Base-by-base conservation (phyloP, 345 rosid genomes). In the thale cress (Arabidopsis thaliana) region DNA sequence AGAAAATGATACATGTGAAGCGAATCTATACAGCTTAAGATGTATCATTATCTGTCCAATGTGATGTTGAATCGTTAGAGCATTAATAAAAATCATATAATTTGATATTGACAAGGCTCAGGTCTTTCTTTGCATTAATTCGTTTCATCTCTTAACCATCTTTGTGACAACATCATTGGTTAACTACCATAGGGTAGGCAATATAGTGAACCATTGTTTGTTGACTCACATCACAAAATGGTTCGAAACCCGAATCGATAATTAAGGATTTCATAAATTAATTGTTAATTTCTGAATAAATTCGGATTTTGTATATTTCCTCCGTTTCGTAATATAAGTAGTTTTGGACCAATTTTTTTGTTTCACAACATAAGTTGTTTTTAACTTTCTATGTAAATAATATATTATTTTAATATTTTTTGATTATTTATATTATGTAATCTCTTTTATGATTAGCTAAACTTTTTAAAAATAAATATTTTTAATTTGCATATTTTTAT, bases 1-100 rank as follows among this genome's bases (percentile, higher is more conserved):
- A 85, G 79, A 80, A 46, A 16, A 85, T 89, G 72, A 89, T 80
- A 84, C 90, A 87, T 59, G 92, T 91, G 60, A 82, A 91, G 81
- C 84, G 79, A 77, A 89, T 91, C 53, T 91, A 79, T 60, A 86
- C 59, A 0, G 73, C 32, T 25, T 75, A 74, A 74, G 7, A 46
- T 51, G 51, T 38, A 48, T 58, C 6, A 37, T 12, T 13, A 4
- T 45, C 65, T 57, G 23, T 59, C 36, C 24, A 42, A 14, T 5
- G 20, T 44, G 11, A 72, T n/a, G 20, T 8, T n/a, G 30, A 3
- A 55, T 33, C 45, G n/a, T 44, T 14, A 23, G 2, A 62, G 1
- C 36, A 16, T 3, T 72, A 52, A 7, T 40, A 20, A 30, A 34
- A 46, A 8, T n/a, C 2, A 65, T 28, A 7, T 32, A 41, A 61